Base-by-base conservation (phyloP, 2,329 filamentous ascomycete genomes). In the Diaporthe batatas region DNA sequence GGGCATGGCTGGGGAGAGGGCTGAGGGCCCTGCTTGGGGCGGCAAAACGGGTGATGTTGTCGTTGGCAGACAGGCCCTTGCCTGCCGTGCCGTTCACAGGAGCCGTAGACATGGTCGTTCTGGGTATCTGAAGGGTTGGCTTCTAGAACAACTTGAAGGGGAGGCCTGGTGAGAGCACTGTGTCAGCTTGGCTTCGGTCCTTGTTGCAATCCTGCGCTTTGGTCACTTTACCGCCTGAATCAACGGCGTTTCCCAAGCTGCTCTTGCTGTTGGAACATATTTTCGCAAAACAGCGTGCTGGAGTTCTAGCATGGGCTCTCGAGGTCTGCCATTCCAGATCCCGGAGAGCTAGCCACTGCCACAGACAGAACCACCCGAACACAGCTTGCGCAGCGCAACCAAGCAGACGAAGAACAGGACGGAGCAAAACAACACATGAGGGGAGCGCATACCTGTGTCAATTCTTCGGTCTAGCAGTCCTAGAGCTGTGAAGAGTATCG, bases 31-130 rank as follows among this genome's bases (percentile, higher is more conserved):
- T 91, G 88, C 94, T 98, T 79, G 96, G 94, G 80, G 96, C 94
- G 79, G 92, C 91, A 85, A 99, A 99, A 79, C 96, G 95, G 85
- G 93, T 93, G 87, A 99, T 98, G 88, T 98, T 98, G 89, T 99
- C 96, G 89, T 99, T 98, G 85, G 94, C 95, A 83, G 93, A 94
- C 76, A 89, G 82, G 76, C 83, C 84, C 59, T 72, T 62, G 80
- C 85, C 85, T 78, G 86, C 82, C 79, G 83, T 83, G 81, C 87
- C 86, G 80, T 86, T 87, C 79, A 84, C 82, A 78, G 86, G 80
- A 76, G 86, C 83, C 84, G 89, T 67, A 67, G 62, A 85, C 88
- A 92, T 92, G 81, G 80, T 85, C 83, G 42, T 47, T 54, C 25
- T 42, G 70, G 65, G 67, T 72, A 73, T 68, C 70, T 74, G 71